Base-by-base conservation (phyloP, 805 yeast genomes). In the Saturnispora sanitii region DNA sequence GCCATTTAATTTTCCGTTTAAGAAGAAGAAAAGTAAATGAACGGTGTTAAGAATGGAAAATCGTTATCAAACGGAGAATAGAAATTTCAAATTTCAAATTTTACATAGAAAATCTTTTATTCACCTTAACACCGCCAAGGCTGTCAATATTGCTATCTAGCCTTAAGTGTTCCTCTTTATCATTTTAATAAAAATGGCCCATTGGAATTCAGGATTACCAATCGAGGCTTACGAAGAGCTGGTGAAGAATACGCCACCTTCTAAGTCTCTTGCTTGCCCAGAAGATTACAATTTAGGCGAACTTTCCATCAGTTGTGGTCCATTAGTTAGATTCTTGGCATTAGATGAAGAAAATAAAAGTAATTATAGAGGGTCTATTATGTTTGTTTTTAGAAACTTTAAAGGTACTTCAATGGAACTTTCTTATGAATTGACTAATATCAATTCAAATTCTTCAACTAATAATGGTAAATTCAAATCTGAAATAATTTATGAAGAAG, bases 251-350 rank as follows among this genome's bases (percentile, higher is more conserved):
- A 35, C 50, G 3, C 38, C 40, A 8, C 62, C 64, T 0, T 44
- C 45, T 2, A 48, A 45, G 7, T 39, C 50, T 4, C 38, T 40
- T 1, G 47, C 33, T 3, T 38, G 47, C 27, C 62, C 62, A 3
- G 38, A 47, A 6, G 59, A 58, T 34, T 48, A 33, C 15, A 37
- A 32, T 2, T 36, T 60, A 22, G 63, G 62, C 1, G 34, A 51
- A 2, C 41, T 67, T n/a, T 68, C 71, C 30, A 64, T 79, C 17
- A 62, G 68, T 37, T 78, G 84, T 55, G 97, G 97, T 2, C 97
- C 97, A 0, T 64, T 79, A 23, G 60, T 88, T 37, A 67, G 92
- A 43, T 71, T 80, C 36, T 62, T 76, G 44, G 87, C 81, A 6
- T 73, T 81, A 35, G 61, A 67, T 33, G 86, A 82, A 47, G 61